Conservation (phyloP, 1,284 basidiomycete species). For the Puccinia hordei region DNA sequence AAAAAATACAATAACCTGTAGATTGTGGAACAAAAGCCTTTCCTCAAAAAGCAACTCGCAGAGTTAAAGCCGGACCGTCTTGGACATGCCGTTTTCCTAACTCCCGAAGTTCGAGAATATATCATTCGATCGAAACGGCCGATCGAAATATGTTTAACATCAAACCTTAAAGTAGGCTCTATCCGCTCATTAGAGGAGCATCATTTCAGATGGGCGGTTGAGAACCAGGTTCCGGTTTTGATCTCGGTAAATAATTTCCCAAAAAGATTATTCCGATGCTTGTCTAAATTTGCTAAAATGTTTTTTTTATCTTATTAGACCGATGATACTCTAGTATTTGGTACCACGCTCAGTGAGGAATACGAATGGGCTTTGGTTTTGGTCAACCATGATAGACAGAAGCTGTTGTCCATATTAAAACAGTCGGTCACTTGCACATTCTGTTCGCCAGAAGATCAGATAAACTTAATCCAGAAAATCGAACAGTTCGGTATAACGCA, state of each 20-base stretch:
- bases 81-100: slow-evolving; percentile 42
- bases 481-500: background rate
- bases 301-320: slow-evolving; percentile 6
- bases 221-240: slow-evolving; percentile 36
- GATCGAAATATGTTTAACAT: slow-evolving; percentile 46
- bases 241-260: slow-evolving; percentile 18
- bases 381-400: slow-evolving; percentile 8
- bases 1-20: background rate
- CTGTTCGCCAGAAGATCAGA: slow-evolving; percentile 28
- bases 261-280: background rate
- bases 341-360: slow-evolving; percentile 22
- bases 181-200: slow-evolving; percentile 26
- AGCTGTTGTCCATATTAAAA: slow-evolving; percentile 11
- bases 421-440: slow-evolving; percentile 18
- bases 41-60: slow-evolving; percentile 12
- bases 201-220: slow-evolving; percentile 40
- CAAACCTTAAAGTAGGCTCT: slow-evolving; percentile 20
- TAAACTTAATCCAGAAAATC: slow-evolving; percentile 7
- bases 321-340: slow-evolving; percentile 42
- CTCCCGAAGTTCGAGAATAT: background rate
- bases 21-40: slow-evolving; percentile 15
- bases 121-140: slow-evolving; percentile 24
- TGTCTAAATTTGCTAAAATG: background rate
- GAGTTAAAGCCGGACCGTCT: slow-evolving; percentile 36
- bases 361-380: slow-evolving; percentile 23